Conservation (phyloP, 345 rosid genomes). For the Syzygium jambos region DNA sequence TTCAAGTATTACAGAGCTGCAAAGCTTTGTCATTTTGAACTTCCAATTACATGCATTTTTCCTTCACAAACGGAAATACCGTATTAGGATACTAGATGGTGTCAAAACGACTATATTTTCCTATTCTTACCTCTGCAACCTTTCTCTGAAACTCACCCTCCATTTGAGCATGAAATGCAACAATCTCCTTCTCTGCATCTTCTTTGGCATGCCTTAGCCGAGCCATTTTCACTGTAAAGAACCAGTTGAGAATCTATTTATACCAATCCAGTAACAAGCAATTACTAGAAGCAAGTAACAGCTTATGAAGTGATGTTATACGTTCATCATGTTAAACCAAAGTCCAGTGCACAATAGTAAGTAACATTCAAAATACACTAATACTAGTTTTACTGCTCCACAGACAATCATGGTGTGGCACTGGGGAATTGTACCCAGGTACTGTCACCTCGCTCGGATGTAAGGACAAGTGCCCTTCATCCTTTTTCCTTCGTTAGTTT, state of each 20-base stretch:
- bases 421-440: no score
- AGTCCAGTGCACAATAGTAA: no score
- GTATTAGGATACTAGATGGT: neutral
- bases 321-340: neutral
- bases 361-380: no score
- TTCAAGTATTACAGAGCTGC: no score
- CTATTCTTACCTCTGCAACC: slow-evolving; percentile 47
- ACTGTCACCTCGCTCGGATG: neutral
- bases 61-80: neutral
- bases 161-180: slow-evolving; percentile 51
- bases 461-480: neutral
- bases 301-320: neutral
- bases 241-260: neutral
- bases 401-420: no score
- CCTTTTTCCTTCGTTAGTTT: neutral
- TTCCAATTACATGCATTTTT: neutral
- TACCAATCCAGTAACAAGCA: neutral
- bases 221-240: slow-evolving; percentile 53
- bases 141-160: slow-evolving; percentile 68
- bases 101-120: neutral
- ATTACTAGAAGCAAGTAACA: neutral
- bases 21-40: neutral
- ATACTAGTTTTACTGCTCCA: no score
- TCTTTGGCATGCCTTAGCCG: slow-evolving; percentile 84
- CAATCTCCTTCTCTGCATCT: slow-evolving; percentile 64